Evolutionary conservation across 495 filamentous ascomycete species (phyloP).

Genomic region (Immersiella caudata): DNA sequence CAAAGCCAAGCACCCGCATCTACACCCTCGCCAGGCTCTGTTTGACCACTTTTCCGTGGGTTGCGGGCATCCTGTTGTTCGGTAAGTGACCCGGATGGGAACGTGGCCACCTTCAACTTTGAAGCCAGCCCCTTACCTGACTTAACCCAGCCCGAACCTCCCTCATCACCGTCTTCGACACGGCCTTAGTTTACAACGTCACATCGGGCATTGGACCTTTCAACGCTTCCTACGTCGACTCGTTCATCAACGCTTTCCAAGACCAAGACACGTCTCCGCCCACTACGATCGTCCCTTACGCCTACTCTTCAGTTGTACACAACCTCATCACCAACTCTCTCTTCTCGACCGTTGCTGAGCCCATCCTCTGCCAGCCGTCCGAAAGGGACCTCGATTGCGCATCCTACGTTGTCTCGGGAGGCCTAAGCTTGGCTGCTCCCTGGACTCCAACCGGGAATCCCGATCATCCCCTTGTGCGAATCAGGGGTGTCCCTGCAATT

Average conservation of each 20-base stretch:
- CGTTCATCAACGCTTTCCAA: constrained; percentile 17
- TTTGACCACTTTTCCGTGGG: not conserved
- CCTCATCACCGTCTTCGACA: constrained; percentile 15
- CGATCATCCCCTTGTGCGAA: constrained; percentile 10
- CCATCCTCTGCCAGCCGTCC: not conserved
- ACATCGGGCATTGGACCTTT: constrained; percentile 27
- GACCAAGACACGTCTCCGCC: not conserved
- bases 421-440: constrained; percentile 9
- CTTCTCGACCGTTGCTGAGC: constrained; percentile 10
- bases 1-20: not conserved
- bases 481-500: constrained; percentile 2
- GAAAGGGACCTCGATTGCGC: constrained; percentile 10
- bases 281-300: constrained; percentile 19
- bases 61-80: constrained; percentile 8
- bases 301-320: constrained; percentile 8
- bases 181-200: constrained; percentile 19
- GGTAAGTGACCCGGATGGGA: no score
- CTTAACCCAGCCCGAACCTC: constrained; percentile 9
- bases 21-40: not conserved
- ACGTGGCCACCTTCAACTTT: no score
- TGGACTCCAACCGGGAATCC: constrained; percentile 13
- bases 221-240: constrained; percentile 22
- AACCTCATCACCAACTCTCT: constrained; percentile 21
- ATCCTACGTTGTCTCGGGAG: constrained; percentile 20
- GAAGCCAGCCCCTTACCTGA: not conserved